These are phyloP conservation scores for Tolypocladium sp. DNA, from an alignment of 2,329 filamentous ascomycete genomes.

Conservation along the genomic window DNA sequence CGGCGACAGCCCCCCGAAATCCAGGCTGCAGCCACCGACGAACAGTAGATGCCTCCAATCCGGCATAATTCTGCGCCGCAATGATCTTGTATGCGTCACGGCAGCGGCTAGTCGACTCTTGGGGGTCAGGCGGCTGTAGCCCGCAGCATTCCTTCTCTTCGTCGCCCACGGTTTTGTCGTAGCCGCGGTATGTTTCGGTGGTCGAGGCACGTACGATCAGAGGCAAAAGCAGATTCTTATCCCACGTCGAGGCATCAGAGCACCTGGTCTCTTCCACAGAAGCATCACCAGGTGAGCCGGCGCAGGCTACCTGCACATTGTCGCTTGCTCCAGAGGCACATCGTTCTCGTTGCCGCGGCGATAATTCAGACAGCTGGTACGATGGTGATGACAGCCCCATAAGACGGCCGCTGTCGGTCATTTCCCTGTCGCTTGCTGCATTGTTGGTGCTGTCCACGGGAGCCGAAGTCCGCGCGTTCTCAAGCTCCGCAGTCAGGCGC, in stretches of 20 bases:
- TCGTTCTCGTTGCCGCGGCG: too few relatives aligned
- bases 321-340: too few relatives aligned
- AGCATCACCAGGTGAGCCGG: neutral
- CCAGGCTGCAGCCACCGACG: constrained; percentile 15
- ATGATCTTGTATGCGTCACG: constrained; percentile 21
- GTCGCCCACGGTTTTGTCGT: neutral
- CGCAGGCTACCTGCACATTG: too few relatives aligned
- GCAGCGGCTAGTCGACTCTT: constrained; percentile 21
- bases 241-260: too few relatives aligned
- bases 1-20: constrained; percentile 12
- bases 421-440: too few relatives aligned
- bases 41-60: constrained; percentile 10
- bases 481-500: neutral
- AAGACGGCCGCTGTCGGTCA: too few relatives aligned
- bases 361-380: too few relatives aligned
- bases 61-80: constrained; percentile 18
- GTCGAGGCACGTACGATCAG: neutral
- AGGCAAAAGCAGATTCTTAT: too few relatives aligned
- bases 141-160: constrained; percentile 1
- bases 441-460: too few relatives aligned
- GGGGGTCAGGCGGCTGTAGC: neutral
- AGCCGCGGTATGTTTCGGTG: neutral
- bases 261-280: neutral
- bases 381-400: neutral
- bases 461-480: too few relatives aligned